Evolutionary conservation across 805 yeast species (phyloP).

Genomic region (Wickerhamiella kazuoi): DNA sequence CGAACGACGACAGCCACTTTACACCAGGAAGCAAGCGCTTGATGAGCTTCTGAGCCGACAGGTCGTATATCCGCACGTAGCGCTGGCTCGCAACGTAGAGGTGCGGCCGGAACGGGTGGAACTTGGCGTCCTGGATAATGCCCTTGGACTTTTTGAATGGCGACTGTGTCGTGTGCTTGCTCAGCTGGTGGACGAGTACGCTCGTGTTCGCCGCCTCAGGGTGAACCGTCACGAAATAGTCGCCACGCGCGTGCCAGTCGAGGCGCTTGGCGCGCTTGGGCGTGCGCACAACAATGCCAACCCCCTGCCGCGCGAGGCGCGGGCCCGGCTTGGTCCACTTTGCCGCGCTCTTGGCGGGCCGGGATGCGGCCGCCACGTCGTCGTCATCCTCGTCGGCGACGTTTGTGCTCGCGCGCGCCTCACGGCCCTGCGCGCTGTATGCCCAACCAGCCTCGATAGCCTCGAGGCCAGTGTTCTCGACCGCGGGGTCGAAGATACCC

Average conservation of each 20-base stretch:
- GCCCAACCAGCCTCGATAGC: conserved; percentile 87
- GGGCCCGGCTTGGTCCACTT: conserved; percentile 71
- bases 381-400: conserved; percentile 21
- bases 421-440: conserved; percentile 29
- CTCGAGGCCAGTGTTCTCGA: conserved; percentile 64
- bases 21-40: conserved; percentile 91
- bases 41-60: conserved; percentile 65
- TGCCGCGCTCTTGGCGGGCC: conserved; percentile 23
- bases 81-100: conserved; percentile 88
- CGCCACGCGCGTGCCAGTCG: conserved; percentile 96
- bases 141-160: conserved; percentile 91
- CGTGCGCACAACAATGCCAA: conserved; percentile 53
- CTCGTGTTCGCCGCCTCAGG: conserved; percentile 81
- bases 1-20: conserved; percentile 80
- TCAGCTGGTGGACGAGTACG: conserved; percentile 83
- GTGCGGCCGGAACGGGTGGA: conserved; percentile 93
- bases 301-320: conserved; percentile 43
- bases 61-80: conserved; percentile 75
- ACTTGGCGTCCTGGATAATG: conserved; percentile 84
- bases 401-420: conserved; percentile 16
- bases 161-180: conserved; percentile 86
- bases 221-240: conserved; percentile 90
- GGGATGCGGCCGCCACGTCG: conserved; percentile 20
- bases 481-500: conserved; percentile 59
- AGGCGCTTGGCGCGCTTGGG: conserved; percentile 52